A percentile compares a stretch with the other conserved stretches of the same genome.
These are phyloP conservation scores for Scleroderma bovista DNA, from an alignment of 768 basidiomycete genomes.

Conservation along the genomic window DNA sequence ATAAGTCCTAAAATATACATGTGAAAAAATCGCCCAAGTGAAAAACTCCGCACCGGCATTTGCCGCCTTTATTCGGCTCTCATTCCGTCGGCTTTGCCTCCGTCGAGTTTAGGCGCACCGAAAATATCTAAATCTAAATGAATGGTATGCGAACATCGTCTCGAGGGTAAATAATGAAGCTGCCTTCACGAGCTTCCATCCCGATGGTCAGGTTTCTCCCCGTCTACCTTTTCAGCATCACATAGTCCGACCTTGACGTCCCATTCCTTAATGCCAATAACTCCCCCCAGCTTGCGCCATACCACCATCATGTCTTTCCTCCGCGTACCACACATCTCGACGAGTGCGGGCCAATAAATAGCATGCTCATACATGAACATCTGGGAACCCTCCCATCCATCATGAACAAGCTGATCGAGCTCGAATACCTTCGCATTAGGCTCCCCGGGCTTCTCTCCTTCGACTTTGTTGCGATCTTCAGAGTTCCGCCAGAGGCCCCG, in stretches of 20 bases:
- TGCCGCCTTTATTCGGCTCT: too few species aligned
- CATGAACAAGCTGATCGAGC: constrained; percentile 61
- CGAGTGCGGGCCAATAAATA: constrained; percentile 67
- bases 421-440: constrained; percentile 44
- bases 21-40: too few species aligned
- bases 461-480: constrained; percentile 15
- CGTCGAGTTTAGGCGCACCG: too few species aligned
- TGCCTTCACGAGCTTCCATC: too few species aligned
- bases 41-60: too few species aligned
- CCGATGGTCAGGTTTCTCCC: background rate
- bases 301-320: constrained; percentile 44
- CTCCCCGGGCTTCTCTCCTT: constrained; percentile 38
- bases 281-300: constrained; percentile 67
- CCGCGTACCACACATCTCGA: constrained; percentile 48
- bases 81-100: too few species aligned
- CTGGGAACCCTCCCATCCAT: constrained; percentile 63
- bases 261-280: constrained; percentile 73
- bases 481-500: constrained; percentile 23
- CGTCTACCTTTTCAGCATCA: constrained; percentile 8
- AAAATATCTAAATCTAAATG: too few species aligned
- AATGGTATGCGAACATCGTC: too few species aligned
- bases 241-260: constrained; percentile 50
- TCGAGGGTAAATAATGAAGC: too few species aligned
- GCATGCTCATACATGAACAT: constrained; percentile 72
- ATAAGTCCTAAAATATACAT: too few species aligned